Evolutionary conservation across 768 basidiomycete species (phyloP).

Genomic region (Suillus bovinus): DNA sequence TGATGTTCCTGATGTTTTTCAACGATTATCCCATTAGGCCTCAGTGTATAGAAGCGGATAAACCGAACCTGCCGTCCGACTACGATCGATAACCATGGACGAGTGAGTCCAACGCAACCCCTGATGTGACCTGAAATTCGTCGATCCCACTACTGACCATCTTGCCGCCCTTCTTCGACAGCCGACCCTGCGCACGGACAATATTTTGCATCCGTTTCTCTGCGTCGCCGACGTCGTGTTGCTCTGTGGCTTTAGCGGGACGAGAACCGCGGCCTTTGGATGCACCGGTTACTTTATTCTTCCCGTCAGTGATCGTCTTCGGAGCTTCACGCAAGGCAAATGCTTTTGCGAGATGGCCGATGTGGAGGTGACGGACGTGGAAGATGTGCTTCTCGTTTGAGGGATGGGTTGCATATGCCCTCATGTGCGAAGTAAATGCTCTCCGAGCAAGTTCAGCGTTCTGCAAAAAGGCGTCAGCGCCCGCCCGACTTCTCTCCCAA

Average conservation of each 20-base stretch:
- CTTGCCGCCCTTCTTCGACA: slow-evolving; percentile 77
- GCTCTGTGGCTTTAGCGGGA: slow-evolving; percentile 9
- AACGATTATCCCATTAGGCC: too few relatives aligned
- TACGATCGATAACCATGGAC: slow-evolving; percentile 32
- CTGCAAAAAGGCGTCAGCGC: slow-evolving; percentile 41
- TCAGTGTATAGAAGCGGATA: too few relatives aligned
- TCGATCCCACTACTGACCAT: slow-evolving; percentile 65
- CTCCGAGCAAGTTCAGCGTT: slow-evolving; percentile 75
- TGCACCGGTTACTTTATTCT: slow-evolving; percentile 20
- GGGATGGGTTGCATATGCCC: slow-evolving; percentile 97
- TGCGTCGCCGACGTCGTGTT: slow-evolving; percentile 43
- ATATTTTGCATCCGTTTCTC: slow-evolving; percentile 86
- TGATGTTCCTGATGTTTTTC: too few relatives aligned
- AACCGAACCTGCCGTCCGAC: background rate
- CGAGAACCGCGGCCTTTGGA: slow-evolving; percentile 11
- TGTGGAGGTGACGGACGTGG: slow-evolving; percentile 90
- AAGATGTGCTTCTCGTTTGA: slow-evolving; percentile 95
- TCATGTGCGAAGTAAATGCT: slow-evolving; percentile 90
- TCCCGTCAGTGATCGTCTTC: slow-evolving; percentile 31
- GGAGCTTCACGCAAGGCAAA: slow-evolving; percentile 91
- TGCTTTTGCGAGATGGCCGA: slow-evolving; percentile 92
- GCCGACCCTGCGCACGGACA: slow-evolving; percentile 80
- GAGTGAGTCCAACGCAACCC: slow-evolving; percentile 61
- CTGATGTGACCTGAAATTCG: slow-evolving; percentile 80
- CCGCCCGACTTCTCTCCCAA: slow-evolving; percentile 5